These are phyloP conservation scores for Talaromyces thailandensis DNA, from an alignment of 495 filamentous ascomycete genomes.

Conservation along the genomic window DNA sequence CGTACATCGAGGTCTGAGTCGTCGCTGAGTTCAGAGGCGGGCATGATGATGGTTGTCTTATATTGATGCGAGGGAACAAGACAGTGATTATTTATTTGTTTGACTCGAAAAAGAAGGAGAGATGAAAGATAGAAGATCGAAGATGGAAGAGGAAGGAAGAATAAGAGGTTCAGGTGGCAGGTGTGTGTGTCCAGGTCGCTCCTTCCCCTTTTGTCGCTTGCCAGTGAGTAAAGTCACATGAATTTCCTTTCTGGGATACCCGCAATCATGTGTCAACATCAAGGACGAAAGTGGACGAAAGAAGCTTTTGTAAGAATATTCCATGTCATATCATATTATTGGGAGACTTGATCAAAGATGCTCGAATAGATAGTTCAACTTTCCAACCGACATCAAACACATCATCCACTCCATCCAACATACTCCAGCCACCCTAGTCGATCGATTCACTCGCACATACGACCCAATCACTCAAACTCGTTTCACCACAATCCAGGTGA, in stretches of 20 bases:
- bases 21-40: conserved; percentile 41
- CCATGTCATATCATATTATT: conserved; percentile 1
- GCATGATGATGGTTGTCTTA: conserved; percentile 22
- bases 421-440: background rate
- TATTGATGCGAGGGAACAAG: background rate
- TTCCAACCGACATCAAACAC: background rate
- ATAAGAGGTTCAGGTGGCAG: background rate
- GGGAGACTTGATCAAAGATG: background rate
- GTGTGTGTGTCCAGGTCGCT: background rate
- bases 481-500: background rate
- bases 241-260: background rate
- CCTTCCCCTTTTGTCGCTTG: background rate
- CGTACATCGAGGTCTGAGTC: conserved; percentile 48
- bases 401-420: background rate
- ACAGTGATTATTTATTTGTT: background rate
- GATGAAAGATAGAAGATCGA: background rate
- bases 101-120: background rate
- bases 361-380: background rate
- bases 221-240: background rate
- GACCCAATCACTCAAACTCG: background rate
- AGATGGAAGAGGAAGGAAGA: background rate
- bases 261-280: background rate
- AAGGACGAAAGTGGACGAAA: background rate
- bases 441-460: background rate
- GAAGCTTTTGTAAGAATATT: background rate